A percentile compares a stretch with the other conserved stretches of the same genome.
These are phyloP conservation scores for Linnemannia schmuckeri DNA, from an alignment of 192 early-diverging fungal genomes.

Conservation along the genomic window DNA sequence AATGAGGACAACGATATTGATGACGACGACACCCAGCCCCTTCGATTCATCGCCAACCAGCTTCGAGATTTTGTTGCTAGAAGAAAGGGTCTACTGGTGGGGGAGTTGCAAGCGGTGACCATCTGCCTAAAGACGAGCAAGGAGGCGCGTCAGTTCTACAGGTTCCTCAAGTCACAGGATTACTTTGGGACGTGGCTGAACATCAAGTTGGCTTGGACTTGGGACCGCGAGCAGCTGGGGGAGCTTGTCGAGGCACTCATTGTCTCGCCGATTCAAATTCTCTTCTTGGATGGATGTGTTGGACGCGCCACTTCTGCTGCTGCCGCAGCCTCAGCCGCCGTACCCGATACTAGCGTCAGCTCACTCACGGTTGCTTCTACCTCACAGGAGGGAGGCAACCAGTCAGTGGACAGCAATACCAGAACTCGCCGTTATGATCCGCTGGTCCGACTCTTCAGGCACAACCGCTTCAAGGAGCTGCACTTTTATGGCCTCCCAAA, in stretches of 20 bases:
- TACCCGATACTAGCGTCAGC: neutral
- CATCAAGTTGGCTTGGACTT: slow-evolving; percentile 1
- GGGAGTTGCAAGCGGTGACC: neutral
- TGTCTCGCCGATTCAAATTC: neutral
- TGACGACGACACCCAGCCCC: neutral
- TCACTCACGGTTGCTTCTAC: neutral
- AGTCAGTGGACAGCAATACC: neutral
- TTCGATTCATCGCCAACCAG: neutral
- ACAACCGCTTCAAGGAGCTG: neutral
- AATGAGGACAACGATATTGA: neutral
- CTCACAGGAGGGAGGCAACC: neutral
- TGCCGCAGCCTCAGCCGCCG: neutral
- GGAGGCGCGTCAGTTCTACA: slow-evolving; percentile 11
- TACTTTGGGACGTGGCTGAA: neutral
- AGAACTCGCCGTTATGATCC: neutral
- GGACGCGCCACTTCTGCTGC: neutral
- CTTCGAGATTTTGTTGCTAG: neutral
- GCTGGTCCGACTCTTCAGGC: neutral
- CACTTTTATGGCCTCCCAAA: neutral
- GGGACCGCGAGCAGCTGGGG: slow-evolving; percentile 1
- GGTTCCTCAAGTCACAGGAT: neutral
- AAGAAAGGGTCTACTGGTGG: neutral
- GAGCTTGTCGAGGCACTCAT: neutral
- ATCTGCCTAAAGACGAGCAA: neutral
- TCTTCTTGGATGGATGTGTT: neutral